Conservation (phyloP, 257 asterid species). For the Lycium barbarum region DNA sequence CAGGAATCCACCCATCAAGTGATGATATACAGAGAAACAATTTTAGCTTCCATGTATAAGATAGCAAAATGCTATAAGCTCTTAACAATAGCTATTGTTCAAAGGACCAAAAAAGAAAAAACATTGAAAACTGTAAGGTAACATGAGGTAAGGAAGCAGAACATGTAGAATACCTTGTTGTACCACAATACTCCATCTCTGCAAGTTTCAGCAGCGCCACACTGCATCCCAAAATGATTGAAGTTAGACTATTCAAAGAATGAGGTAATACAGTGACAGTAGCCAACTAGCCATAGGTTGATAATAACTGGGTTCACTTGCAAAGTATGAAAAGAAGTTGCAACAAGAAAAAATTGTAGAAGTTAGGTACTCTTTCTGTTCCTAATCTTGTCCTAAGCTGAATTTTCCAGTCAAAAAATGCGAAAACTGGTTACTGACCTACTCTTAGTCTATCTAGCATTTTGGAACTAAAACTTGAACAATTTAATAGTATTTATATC, state of each 20-base stretch:
- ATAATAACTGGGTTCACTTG: not conserved
- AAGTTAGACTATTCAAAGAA: slow-evolving; percentile 1
- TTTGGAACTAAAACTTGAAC: not conserved
- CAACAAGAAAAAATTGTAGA: slow-evolving; percentile 5
- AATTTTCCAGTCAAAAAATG: not conserved
- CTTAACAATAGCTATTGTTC: not conserved
- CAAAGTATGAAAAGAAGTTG: not conserved
- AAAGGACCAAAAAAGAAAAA: not conserved
- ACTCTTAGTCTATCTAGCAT: not conserved
- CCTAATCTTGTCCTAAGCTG: not conserved
- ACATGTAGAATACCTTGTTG: slow-evolving; percentile 70
- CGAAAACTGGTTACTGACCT: not conserved
- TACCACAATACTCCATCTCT: slow-evolving; percentile 92
- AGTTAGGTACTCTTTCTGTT: slow-evolving; percentile 2
- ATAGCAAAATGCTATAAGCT: not conserved
- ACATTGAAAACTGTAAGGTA: not conserved
- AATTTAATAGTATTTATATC: not conserved
- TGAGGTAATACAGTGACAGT: not conserved
- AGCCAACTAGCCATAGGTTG: not conserved
- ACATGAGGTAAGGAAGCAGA: not conserved
- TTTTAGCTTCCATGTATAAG: not conserved
- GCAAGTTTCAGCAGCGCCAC: slow-evolving; percentile 88
- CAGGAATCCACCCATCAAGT: not conserved
- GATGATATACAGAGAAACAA: not conserved
- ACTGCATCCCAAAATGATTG: slow-evolving; percentile 45